phyloP scores from a whole-genome alignment of 2,329 filamentous ascomycete genomes.

The Penicillium sp. region DNA sequence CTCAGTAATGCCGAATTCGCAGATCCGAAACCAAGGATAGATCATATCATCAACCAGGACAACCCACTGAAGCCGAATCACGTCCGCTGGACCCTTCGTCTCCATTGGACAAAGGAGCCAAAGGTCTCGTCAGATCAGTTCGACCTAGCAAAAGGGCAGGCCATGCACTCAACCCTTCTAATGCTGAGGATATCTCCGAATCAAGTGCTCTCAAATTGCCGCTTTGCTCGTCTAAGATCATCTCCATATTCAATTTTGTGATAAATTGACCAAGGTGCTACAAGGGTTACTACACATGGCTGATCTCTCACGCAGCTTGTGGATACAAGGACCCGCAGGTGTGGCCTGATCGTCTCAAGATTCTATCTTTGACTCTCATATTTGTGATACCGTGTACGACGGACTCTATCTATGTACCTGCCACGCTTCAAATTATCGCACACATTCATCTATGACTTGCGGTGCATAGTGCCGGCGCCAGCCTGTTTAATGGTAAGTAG shows the following conservation, averaged over 20 bases:
- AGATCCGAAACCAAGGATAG: not conserved
- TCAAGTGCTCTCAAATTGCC: not conserved
- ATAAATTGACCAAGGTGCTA: slow-evolving; percentile 8
- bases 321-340: not conserved
- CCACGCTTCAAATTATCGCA: slow-evolving; percentile 1
- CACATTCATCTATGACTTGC: slow-evolving; percentile 17
- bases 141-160: too few relatives aligned
- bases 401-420: slow-evolving; percentile 8
- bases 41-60: slow-evolving; percentile 1
- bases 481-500: slow-evolving; percentile 14
- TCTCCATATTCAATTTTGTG: too few relatives aligned
- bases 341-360: not conserved
- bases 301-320: not conserved
- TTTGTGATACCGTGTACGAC: slow-evolving; percentile 4
- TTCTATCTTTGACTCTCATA: slow-evolving; percentile 1
- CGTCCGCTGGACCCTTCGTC: too few relatives aligned
- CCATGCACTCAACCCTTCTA: too few relatives aligned
- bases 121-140: slow-evolving; percentile 23
- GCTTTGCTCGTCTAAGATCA: too few relatives aligned
- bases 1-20: not conserved
- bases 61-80: slow-evolving; percentile 23
- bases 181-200: not conserved
- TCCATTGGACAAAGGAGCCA: not conserved
- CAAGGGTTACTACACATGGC: not conserved
- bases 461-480: slow-evolving; percentile 24